Evolutionary conservation across 176 grass and related monocot genomes (phyloP).

Genomic region (Carex pumila): DNA sequence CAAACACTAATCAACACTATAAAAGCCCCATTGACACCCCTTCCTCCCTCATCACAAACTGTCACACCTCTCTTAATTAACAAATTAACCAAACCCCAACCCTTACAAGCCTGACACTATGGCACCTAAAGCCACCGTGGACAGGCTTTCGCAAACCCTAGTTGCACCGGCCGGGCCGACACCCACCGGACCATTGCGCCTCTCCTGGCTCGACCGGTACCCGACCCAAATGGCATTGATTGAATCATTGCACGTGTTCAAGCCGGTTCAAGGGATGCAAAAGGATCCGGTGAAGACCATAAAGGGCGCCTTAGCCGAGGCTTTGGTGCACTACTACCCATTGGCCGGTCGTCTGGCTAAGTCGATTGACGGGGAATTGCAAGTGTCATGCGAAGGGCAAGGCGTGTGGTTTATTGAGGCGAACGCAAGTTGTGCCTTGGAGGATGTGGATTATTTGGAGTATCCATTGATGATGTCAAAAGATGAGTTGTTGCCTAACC

Average conservation of each 20-base stretch:
- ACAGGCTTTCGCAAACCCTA: conserved; percentile 26
- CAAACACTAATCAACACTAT: conserved; percentile 20
- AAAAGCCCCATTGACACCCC: conserved; percentile 17
- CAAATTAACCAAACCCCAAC: background rate
- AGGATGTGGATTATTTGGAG: conserved; percentile 90
- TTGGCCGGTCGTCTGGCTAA: conserved; percentile 48
- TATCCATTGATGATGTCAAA: conserved; percentile 74
- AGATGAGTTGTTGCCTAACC: conserved; percentile 69
- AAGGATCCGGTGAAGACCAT: conserved; percentile 33
- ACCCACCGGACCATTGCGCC: conserved; percentile 25
- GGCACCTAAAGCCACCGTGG: conserved; percentile 19
- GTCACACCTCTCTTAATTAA: background rate
- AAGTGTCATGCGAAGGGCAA: conserved; percentile 41
- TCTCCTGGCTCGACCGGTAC: conserved; percentile 92
- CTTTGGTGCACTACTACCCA: conserved; percentile 64
- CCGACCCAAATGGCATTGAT: conserved; percentile 89
- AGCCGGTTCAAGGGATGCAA: background rate
- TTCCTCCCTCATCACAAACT: conserved; percentile 12
- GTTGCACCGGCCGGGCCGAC: conserved; percentile 48
- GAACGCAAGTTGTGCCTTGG: conserved; percentile 13
- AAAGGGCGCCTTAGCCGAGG: conserved; percentile 35
- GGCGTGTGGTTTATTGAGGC: conserved; percentile 87
- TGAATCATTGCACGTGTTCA: conserved; percentile 88
- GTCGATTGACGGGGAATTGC: conserved; percentile 44
- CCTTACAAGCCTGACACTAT: background rate